A percentile compares a stretch with the other conserved stretches of the same genome.
phyloP scores from a whole-genome alignment of 495 filamentous ascomycete species.

The Wilcoxina mikolae region DNA sequence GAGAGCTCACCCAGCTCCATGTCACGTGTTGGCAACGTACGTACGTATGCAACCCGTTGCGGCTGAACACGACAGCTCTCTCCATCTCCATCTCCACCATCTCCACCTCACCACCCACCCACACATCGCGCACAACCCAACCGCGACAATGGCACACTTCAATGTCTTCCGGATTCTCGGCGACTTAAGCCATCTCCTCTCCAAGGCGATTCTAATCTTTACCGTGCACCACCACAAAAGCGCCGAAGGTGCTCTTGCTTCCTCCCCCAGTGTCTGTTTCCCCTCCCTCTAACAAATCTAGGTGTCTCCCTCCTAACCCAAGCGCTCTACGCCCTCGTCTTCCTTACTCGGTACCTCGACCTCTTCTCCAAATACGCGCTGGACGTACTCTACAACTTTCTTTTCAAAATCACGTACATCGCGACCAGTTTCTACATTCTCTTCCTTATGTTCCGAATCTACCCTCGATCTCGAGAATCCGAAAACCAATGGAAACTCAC shows the following conservation, averaged over 20 bases:
- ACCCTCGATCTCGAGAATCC: slow-evolving; percentile 70
- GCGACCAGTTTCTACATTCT: slow-evolving; percentile 74
- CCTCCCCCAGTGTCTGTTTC: neutral
- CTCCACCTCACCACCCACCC: slow-evolving; percentile 3
- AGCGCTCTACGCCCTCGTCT: slow-evolving; percentile 71
- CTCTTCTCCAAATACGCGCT: slow-evolving; percentile 41
- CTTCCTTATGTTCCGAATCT: slow-evolving; percentile 71
- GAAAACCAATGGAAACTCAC: slow-evolving; percentile 87
- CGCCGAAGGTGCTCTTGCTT: slow-evolving; percentile 58
- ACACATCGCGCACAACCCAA: neutral
- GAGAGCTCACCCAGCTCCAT: too few species aligned
- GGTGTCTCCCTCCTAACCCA: slow-evolving; percentile 93
- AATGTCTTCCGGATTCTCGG: slow-evolving; percentile 67
- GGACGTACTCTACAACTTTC: slow-evolving; percentile 44
- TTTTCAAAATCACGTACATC: slow-evolving; percentile 80
- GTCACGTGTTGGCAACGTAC: too few species aligned
- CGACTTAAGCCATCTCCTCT: slow-evolving; percentile 67
- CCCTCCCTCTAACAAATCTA: slow-evolving; percentile 24
- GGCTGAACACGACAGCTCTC: neutral
- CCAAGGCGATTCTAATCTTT: slow-evolving; percentile 79
- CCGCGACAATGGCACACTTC: slow-evolving; percentile 12
- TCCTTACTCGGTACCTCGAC: slow-evolving; percentile 75
- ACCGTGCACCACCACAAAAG: slow-evolving; percentile 78
- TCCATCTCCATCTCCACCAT: slow-evolving; percentile 6
- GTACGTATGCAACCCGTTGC: too few species aligned